Evolutionary conservation across 2,329 filamentous ascomycete species (phyloP).

Genomic region (Juglanconis juglandina): DNA sequence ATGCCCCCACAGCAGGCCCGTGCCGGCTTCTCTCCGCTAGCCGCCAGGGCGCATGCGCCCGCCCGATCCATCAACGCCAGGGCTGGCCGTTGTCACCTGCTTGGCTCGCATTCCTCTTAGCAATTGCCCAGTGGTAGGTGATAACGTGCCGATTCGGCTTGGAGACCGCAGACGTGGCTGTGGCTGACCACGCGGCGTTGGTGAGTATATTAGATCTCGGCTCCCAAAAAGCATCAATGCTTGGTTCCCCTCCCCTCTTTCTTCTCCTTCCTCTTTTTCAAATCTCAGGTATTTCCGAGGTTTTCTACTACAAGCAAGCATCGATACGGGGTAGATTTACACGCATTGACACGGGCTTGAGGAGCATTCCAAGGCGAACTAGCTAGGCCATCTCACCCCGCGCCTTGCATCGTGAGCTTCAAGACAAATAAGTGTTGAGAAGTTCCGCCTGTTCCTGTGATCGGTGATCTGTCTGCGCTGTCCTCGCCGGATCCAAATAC

Average conservation of each 20-base stretch:
- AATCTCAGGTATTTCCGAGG: neutral
- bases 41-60: neutral
- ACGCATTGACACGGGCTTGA: neutral
- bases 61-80: neutral
- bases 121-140: neutral
- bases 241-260: neutral
- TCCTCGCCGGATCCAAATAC: neutral
- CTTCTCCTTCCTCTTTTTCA: neutral
- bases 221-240: neutral
- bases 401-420: neutral
- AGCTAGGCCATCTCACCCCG: neutral
- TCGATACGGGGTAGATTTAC: neutral
- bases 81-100: neutral
- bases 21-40: conserved; percentile 16
- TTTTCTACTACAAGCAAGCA: neutral
- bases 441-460: conserved; percentile 2
- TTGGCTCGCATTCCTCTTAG: neutral
- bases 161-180: neutral
- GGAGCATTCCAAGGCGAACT: neutral
- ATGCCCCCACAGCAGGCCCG: conserved; percentile 12
- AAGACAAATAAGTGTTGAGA: neutral
- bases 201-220: conserved; percentile 7
- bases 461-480: neutral
- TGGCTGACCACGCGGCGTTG: conserved; percentile 12
- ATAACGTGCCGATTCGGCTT: conserved; percentile 12